phyloP scores from a whole-genome alignment of 106 monocot genomes.

The Phalaenopsis aphrodite region DNA sequence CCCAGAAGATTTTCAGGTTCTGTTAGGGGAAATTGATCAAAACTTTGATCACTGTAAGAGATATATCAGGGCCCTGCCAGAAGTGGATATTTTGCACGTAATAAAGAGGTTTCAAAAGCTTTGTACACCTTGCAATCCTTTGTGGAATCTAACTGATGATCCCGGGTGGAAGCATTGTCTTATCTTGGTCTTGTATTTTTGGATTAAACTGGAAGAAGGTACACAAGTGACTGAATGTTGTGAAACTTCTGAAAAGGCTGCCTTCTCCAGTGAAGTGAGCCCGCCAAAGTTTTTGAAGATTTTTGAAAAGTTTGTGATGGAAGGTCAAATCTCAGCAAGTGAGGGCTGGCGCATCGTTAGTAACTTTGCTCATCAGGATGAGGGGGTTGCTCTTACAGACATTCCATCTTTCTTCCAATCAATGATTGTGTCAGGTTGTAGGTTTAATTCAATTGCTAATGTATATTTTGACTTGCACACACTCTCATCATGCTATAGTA shows the following conservation, averaged over 20 bases:
- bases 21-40: slow-evolving; percentile 42
- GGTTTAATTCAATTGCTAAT: slow-evolving; percentile 38
- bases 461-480: slow-evolving; percentile 24
- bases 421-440: slow-evolving; percentile 71
- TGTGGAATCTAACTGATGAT: slow-evolving; percentile 28
- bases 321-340: slow-evolving; percentile 46
- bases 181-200: slow-evolving; percentile 40
- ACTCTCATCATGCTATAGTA: slow-evolving; percentile 7
- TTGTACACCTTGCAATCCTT: slow-evolving; percentile 30
- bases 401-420: slow-evolving; percentile 36
- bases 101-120: slow-evolving; percentile 43
- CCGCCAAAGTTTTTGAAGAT: slow-evolving; percentile 35
- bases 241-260: slow-evolving; percentile 9
- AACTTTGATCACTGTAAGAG: slow-evolving; percentile 57
- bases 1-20: slow-evolving; percentile 31
- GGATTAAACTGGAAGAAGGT: slow-evolving; percentile 57
- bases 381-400: slow-evolving; percentile 20
- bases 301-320: slow-evolving; percentile 37
- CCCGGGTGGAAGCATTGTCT: slow-evolving; percentile 32
- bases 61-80: slow-evolving; percentile 44
- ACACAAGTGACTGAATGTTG: slow-evolving; percentile 6
- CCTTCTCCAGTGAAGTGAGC: slow-evolving; percentile 10
- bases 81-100: slow-evolving; percentile 33
- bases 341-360: slow-evolving; percentile 55
- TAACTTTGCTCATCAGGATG: slow-evolving; percentile 25